phyloP scores from a whole-genome alignment of 139 green algal species.

The Auxenochlorella protothecoides region DNA sequence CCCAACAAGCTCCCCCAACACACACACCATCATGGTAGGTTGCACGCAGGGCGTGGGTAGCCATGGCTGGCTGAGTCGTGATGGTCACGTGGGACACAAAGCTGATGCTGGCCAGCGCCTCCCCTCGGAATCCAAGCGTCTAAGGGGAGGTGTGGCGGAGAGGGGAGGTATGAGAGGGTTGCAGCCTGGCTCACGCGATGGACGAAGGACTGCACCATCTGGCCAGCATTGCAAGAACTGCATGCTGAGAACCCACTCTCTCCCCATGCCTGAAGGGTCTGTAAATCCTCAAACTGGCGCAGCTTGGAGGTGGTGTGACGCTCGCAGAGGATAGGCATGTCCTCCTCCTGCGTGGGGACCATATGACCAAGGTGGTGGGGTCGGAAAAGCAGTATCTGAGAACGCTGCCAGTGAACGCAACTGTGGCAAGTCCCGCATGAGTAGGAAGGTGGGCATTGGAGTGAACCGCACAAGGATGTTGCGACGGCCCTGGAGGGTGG shows the following conservation, averaged over 20 bases:
- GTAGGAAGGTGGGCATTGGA: too few species aligned
- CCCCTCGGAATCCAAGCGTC: slow-evolving; percentile 90
- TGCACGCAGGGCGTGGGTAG: slow-evolving; percentile 48
- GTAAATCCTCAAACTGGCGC: slow-evolving; percentile 73
- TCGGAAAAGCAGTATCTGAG: neutral
- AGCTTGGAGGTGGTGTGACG: slow-evolving; percentile 96
- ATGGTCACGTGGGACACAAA: slow-evolving; percentile 85
- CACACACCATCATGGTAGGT: slow-evolving; percentile 38
- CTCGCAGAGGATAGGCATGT: slow-evolving; percentile 76
- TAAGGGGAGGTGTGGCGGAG: neutral
- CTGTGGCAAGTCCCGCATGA: slow-evolving; percentile 1
- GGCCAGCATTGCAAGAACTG: too few species aligned
- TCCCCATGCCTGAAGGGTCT: slow-evolving; percentile 21
- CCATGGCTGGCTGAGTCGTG: slow-evolving; percentile 73
- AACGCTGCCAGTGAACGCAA: neutral
- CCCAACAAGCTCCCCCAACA: too few species aligned
- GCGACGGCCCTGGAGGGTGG: too few species aligned
- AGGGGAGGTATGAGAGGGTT: too few species aligned
- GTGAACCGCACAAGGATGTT: too few species aligned
- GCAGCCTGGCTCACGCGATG: too few species aligned
- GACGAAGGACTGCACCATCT: too few species aligned
- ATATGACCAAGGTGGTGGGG: neutral
- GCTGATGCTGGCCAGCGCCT: slow-evolving; percentile 79
- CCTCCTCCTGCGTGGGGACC: slow-evolving; percentile 44
- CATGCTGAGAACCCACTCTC: too few species aligned